Base-by-base conservation (phyloP, 768 basidiomycete species). In the Termitomyces sp. region DNA sequence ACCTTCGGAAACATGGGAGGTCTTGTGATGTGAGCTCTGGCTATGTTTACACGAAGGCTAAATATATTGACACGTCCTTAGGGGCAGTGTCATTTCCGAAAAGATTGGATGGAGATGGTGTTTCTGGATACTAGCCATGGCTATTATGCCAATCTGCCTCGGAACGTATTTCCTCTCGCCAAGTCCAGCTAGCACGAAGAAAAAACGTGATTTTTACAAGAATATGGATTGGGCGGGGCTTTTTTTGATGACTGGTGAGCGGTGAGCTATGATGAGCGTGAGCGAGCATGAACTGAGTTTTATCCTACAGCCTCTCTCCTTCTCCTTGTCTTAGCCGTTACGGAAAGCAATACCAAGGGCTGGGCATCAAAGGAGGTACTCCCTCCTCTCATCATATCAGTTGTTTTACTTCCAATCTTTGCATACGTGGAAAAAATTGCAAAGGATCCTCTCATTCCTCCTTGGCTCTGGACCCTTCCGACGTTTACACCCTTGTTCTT, bases 41-140 rank as follows among this genome's bases (percentile, higher is more conserved):
- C 22, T 43, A 5, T n/a, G n/a, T n/a, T n/a, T 13, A n/a, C 22
- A 12, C 10, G 20, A 16, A 25, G 0, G 25, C 40, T 7, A 5
- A 33, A 5, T 7, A 3, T 3, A 35, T 29, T n/a, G 5, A n/a
- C 16, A 2, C 23, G 10, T 43, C 66, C 64, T n/a, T 32, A 76
- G 76, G 4, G 78, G 78, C 7, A 77, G 75, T 2, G 23, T 73
- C 13, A 68, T 79, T 33, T 73, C 76, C 4, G 63, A 70, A 46
- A 68, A 60, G 16, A 61, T 67, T 7, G 70, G 73, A 15, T 81
- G 74, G 65, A 66, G 60, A 46, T 80, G 79, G 80, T 67, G 77
- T 36, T 82, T 82, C 62, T 79, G 76, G 66, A 68, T 76, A 41
- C 61, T 73, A 39, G 71, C 74, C 6, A 70, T 79, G 45, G 53